Conservation (phyloP, 305 asterid genomes). For the Solanum hybrid region DNA sequence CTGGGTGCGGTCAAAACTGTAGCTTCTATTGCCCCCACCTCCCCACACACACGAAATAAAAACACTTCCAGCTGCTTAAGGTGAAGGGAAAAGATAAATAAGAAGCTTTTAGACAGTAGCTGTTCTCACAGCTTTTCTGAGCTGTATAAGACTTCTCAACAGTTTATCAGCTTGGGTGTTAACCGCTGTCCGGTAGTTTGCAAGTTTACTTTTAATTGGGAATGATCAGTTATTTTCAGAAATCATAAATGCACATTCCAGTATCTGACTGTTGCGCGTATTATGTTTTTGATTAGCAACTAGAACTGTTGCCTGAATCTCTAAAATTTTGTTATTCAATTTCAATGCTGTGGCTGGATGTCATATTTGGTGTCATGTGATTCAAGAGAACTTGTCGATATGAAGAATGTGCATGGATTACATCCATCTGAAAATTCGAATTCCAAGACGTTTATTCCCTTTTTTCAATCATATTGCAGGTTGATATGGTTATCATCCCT, state of each 20-base stretch:
- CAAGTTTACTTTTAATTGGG: background rate
- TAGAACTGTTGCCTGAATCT: background rate
- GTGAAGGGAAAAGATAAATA: background rate
- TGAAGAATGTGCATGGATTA: background rate
- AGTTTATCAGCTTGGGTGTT: background rate
- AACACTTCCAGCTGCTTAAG: background rate
- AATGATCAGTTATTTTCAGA: background rate
- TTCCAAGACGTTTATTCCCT: background rate
- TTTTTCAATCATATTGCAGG: slow-evolving; percentile 27
- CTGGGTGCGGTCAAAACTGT: background rate
- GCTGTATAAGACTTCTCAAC: background rate
- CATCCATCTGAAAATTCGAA: background rate
- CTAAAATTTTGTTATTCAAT: background rate
- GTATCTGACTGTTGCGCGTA: background rate
- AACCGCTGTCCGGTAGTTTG: background rate
- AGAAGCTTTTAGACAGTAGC: background rate
- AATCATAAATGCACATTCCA: background rate
- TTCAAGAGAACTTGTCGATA: background rate
- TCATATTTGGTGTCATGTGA: background rate
- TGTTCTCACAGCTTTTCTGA: background rate
- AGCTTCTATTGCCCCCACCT: background rate
- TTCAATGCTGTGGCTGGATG: background rate
- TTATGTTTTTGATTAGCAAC: background rate
- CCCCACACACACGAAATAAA: background rate
- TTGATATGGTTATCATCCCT: slow-evolving; percentile 91